Evolutionary conservation across 768 basidiomycete genomes (phyloP), one percentile per base, ranked within the genome.

Genomic region (Hebeloma cylindrosporum): DNA sequence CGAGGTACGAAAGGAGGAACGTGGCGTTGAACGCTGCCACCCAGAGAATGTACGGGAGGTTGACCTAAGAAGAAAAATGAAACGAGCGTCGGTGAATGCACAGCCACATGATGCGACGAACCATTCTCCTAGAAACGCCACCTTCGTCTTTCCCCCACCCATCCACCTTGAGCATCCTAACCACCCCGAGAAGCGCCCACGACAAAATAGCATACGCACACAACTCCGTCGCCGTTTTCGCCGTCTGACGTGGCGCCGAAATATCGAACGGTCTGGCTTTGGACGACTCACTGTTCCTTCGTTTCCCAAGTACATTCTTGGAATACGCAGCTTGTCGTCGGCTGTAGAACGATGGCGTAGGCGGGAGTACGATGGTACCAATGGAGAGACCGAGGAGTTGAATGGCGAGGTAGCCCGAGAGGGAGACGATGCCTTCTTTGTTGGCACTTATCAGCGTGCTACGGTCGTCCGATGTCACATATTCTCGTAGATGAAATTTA

Each of bases 31-130:
- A 95, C 7, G 90, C 93, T 1, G 80, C 77, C 6, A 88, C 77
- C 93, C 94, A 97, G 13, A 93, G 64, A 26, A 93, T 81, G 64
- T 99, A 98, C 3, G 88, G 76, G 22, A 92, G 55, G 58, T 98
- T 97, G 33, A 85, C 89, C 93, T 94, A 53, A 8, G 30, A 21
- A 30, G 28, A 31, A 20, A 18, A 31, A 30, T 23, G n/a, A 30
- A 31, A 17, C 21, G 13, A 18, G 32, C 6, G 14, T 27, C 29
- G 22, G 10, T 11, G 46, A 25, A 26, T 17, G 17, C 18, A 36
- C 17, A 33, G 22, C 7, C 33, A 36, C 9, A 10, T n/a, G n/a
- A n/a, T n/a, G n/a, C n/a, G n/a, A 58, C 67, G 17, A 40, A 76
- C 77, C 67, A 76, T 73, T 53, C 72, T 60, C 38, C 78, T 61